Evolutionary conservation across 768 basidiomycete genomes (phyloP), one percentile per base, ranked within the genome.

Genomic region (Phylloporus sp.): DNA sequence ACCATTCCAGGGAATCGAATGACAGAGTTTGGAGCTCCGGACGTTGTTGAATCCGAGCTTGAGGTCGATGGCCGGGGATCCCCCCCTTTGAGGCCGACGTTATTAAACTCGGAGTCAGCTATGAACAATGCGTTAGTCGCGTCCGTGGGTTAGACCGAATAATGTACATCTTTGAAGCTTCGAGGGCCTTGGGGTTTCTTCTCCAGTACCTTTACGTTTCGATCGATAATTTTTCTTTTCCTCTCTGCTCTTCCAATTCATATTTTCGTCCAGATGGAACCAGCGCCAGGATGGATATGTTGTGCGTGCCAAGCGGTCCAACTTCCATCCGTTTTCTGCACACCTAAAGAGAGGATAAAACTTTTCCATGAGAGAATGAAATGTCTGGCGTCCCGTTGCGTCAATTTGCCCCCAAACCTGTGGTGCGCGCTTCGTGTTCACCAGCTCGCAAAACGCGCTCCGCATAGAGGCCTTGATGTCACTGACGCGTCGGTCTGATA

Each of bases 321-420:
- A 22, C 31, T 54, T 54, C 53, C 53, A 54, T 1, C 16, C 11
- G 6, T 29, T 24, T 10, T 49, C 47, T 2, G 31, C 31, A 22
- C n/a, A 54, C 31, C 18, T 45, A 16, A 54, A 54, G 20, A 54
- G 55, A 6, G 28, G 38, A 15, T 48, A 43, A 15, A 12, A 22
- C 8, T 31, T 32, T 23, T 31, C 44, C 3, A 45, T 7, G 16
- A 11, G 3, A 3, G 29, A 45, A 45, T 45, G 31, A 9, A 32
- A 32, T 5, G 5, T 12, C 8, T 31, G n/a, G 7, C 28, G 15
- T 11, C 29, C 20, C 15, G 24, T 42, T 12, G 24, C 10, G 22
- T 24, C 39, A 8, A 27, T 5, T 10, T 29, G 26, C 2, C 41
- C 26, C 41, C 41, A 42, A 16, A 26, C 24, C 6, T 3, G 6